phyloP scores from a whole-genome alignment of 495 filamentous ascomycete species.

The Penicillium roqueforti region DNA sequence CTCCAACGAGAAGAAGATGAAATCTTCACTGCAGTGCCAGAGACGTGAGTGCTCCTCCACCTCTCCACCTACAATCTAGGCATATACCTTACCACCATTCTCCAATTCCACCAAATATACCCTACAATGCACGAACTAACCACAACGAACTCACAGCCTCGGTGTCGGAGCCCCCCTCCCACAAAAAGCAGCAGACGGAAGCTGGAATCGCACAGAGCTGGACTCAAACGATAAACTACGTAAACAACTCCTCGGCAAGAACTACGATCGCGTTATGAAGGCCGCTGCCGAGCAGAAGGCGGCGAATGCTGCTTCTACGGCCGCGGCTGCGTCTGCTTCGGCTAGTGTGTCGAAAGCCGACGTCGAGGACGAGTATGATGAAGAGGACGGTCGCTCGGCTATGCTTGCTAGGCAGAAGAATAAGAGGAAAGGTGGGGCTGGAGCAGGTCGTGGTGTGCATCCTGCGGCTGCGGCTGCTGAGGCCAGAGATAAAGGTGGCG shows the following conservation, averaged over 20 bases:
- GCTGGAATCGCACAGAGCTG: constrained; percentile 38
- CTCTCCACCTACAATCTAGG: neutral
- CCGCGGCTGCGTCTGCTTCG: constrained; percentile 1
- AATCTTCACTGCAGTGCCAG: constrained; percentile 49
- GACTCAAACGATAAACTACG: constrained; percentile 44
- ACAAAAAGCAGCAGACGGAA: constrained; percentile 36
- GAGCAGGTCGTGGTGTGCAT: neutral
- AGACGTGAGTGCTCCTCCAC: constrained; percentile 37
- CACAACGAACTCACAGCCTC: constrained; percentile 27
- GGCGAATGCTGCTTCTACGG: constrained; percentile 1
- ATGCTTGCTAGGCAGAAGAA: constrained; percentile 47
- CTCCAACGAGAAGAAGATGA: constrained; percentile 47
- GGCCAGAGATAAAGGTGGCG: constrained; percentile 8
- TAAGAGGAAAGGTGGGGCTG: constrained; percentile 18
- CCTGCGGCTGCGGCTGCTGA: constrained; percentile 1
- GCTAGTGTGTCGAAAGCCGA: constrained; percentile 9
- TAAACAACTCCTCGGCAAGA: constrained; percentile 47
- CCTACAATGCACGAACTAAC: neutral
- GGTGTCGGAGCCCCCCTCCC: constrained; percentile 47
- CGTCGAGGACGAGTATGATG: constrained; percentile 48
- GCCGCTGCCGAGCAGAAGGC: constrained; percentile 16
- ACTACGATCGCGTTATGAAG: constrained; percentile 41
- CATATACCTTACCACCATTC: neutral
- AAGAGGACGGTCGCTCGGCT: constrained; percentile 58
- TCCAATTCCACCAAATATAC: neutral